Conservation (phyloP, 208 protist species). For the Trypanosoma rangeli region DNA sequence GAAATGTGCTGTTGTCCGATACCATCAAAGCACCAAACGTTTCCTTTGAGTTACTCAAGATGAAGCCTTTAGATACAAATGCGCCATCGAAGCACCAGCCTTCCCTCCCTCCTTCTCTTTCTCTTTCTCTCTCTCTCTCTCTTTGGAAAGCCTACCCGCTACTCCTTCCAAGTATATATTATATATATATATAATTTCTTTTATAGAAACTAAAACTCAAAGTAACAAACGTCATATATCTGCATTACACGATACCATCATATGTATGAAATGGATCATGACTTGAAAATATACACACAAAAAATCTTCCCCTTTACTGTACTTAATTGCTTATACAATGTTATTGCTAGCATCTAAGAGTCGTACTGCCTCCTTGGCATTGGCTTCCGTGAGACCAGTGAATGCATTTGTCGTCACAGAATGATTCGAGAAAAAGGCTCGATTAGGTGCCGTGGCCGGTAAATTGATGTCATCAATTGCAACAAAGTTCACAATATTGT, state of each 20-base stretch:
- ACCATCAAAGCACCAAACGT: too few relatives aligned
- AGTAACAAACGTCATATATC: neutral
- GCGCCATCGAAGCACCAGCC: too few relatives aligned
- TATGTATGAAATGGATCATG: neutral
- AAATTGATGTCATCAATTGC: slow-evolving; percentile 77
- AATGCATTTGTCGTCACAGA: slow-evolving; percentile 48
- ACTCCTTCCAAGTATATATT: too few relatives aligned
- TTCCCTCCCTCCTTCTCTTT: too few relatives aligned
- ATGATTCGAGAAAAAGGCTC: slow-evolving; percentile 59
- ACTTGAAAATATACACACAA: slow-evolving; percentile 3
- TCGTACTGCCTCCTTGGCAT: slow-evolving; percentile 42
- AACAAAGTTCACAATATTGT: slow-evolving; percentile 76
- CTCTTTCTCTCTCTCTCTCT: too few relatives aligned
- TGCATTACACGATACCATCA: too few relatives aligned
- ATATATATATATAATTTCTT: too few relatives aligned
- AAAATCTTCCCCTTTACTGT: neutral
- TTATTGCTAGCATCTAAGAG: slow-evolving; percentile 65
- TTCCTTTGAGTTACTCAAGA: too few relatives aligned
- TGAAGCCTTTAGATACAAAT: too few relatives aligned
- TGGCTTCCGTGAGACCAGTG: slow-evolving; percentile 52
- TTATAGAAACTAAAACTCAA: neutral
- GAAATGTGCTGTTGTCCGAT: too few relatives aligned
- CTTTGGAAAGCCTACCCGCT: too few relatives aligned
- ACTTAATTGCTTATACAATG: slow-evolving; percentile 17
- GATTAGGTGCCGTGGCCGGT: slow-evolving; percentile 43